A percentile compares a stretch with the other conserved stretches of the same genome.
phyloP scores from a whole-genome alignment of 768 basidiomycete genomes.

The Hemileccinum rubropunctum region DNA sequence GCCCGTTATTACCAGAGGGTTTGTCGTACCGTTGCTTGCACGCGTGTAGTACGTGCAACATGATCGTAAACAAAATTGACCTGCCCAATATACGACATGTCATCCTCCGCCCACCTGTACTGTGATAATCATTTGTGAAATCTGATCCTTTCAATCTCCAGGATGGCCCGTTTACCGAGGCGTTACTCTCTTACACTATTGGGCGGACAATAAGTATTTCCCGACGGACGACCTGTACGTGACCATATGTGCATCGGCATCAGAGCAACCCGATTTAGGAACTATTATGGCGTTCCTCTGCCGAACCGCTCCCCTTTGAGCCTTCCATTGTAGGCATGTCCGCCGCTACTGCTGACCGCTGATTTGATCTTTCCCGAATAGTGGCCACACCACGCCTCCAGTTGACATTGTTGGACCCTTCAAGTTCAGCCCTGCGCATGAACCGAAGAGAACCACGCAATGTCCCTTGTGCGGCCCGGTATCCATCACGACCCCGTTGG shows the following conservation, averaged over 20 bases:
- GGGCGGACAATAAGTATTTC: conserved; percentile 19
- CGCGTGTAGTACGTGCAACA: conserved; percentile 6
- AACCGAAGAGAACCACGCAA: conserved; percentile 13
- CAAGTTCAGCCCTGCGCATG: conserved; percentile 15
- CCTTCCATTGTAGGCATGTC: conserved; percentile 19
- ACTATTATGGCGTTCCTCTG: conserved; percentile 21
- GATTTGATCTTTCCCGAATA: conserved; percentile 17
- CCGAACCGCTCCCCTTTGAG: conserved; percentile 23
- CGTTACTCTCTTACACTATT: conserved; percentile 17
- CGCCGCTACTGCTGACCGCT: conserved; percentile 11
- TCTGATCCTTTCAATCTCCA: conserved; percentile 29
- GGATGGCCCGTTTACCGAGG: conserved; percentile 19
- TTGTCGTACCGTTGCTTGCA: conserved; percentile 15
- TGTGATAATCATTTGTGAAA: conserved; percentile 12
- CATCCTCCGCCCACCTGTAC: conserved; percentile 7
- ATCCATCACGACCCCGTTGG: conserved; percentile 12
- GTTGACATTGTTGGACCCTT: conserved; percentile 11
- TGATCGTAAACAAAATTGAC: conserved; percentile 14
- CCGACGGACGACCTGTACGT: conserved; percentile 19
- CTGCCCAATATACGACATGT: conserved; percentile 7
- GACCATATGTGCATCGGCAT: conserved; percentile 13
- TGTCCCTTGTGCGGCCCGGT: conserved; percentile 16
- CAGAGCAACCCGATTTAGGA: conserved; percentile 15
- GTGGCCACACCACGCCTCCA: conserved; percentile 17
- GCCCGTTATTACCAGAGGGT: conserved; percentile 8